phyloP scores from a whole-genome alignment of 352 stramenopile genomes.

The Pythium rhizo-oryzae region DNA sequence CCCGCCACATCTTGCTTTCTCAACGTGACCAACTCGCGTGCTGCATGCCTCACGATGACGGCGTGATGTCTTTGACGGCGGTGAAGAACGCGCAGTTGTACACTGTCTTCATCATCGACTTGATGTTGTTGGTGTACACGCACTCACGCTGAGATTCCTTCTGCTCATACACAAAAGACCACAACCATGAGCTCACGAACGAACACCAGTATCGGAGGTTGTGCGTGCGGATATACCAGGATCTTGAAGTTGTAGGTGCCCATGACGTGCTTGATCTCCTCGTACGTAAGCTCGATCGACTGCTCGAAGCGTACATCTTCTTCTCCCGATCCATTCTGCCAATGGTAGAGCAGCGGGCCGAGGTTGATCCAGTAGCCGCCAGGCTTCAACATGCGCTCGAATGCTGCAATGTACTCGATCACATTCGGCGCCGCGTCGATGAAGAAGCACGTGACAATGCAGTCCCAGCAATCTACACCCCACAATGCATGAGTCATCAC shows the following conservation, averaged over 20 bases:
- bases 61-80: constrained; percentile 63
- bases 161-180: constrained; percentile 27
- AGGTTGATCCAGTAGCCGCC: constrained; percentile 98
- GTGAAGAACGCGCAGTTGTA: constrained; percentile 88
- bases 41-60: constrained; percentile 4
- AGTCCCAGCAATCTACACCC: constrained; percentile 92
- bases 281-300: constrained; percentile 94
- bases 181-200: neutral
- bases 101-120: constrained; percentile 88
- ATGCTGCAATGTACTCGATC: constrained; percentile 95
- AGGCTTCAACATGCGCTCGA: constrained; percentile 95
- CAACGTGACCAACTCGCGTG: neutral
- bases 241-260: constrained; percentile 92
- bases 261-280: constrained; percentile 95
- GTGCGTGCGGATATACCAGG: constrained; percentile 44
- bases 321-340: constrained; percentile 62
- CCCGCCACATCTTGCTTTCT: neutral
- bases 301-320: constrained; percentile 89
- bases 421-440: constrained; percentile 97
- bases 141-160: constrained; percentile 82
- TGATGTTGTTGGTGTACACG: constrained; percentile 86
- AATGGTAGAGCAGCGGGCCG: constrained; percentile 95
- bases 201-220: neutral
- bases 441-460: constrained; percentile 99
- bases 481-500: neutral